Base-by-base conservation (phyloP, 371 early-diverging fungal species). In the Mortierella sp. region DNA sequence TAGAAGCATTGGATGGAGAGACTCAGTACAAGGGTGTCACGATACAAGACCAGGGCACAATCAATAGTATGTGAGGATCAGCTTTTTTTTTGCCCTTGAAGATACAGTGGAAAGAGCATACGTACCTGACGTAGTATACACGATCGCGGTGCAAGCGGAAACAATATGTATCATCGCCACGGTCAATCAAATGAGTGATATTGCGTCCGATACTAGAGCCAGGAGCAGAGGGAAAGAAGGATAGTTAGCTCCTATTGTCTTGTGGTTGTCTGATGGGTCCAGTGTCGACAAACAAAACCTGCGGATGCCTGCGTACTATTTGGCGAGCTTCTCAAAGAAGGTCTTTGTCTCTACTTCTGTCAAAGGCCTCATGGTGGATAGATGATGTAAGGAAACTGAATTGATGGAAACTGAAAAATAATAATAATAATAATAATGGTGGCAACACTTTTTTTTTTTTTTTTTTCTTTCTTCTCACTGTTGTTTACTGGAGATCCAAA, bases 281-380 rank as follows among this genome's bases (percentile, higher is more conserved):
- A 4, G 2, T 14, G 37, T 34, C 37, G 19, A 61, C 89, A 67
- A n/a, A n/a, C n/a, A n/a, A n/a, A n/a, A n/a, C n/a, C n/a, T n/a
- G n/a, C n/a, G n/a, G n/a, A n/a, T n/a, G n/a, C n/a, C n/a, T n/a
- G n/a, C n/a, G n/a, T 90, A 96, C 95, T 96, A 97, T 87, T 96
- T 96, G 42, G 97, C 89, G 53, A 98, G 88, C 83, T 98, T 98
- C 78, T 96, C 95, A 68, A 98, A 98, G 60, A 98, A 88, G 32
- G 92, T 92, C 66, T 95, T 95, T 44, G 97, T 96, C 82, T 98
- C 98, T 72, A 95, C 93, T 71, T 95, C 94, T 39, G 97, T 96
- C 49, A 97, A 85, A 7, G 97, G 97, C 49, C 98, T 86, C 98
- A 97, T 97, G 50, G 28, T 28, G 23, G 43, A 50, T 31, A 23